Base-by-base conservation (phyloP, 2,329 filamentous ascomycete genomes). In the Epichloe typhina region DNA sequence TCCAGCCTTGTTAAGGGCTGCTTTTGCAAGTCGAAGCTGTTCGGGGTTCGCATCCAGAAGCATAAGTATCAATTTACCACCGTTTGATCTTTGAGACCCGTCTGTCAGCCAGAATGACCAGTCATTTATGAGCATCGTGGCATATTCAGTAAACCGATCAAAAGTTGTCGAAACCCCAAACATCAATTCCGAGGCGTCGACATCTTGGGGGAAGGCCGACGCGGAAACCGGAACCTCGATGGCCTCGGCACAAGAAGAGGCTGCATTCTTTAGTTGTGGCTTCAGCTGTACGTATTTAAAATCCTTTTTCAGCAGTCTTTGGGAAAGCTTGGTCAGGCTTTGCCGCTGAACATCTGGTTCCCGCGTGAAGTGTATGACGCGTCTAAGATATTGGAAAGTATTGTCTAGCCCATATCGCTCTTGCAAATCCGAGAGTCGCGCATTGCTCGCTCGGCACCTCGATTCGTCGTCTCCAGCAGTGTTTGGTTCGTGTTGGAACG, bases 71-170 rank as follows among this genome's bases (percentile, higher is more conserved):
- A 80, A 63, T 59, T 77, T 77, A 44, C 69, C 76, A 21, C 76
- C 76, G 54, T 80, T 80, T 19, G 75, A 75, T 47, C 69, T 64
- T 43, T 75, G 74, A 42, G 70, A 68, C 49, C 73, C 71, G 57
- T 80, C 72, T 1, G 76, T 80, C 54, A 80, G 66, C 76, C 76
- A 80, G 61, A 75, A 77, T 2, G 72, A 69, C 76, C 76, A 80
- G 58, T 80, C 76, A 52, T 73, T 72, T 41, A 79, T 70, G 0
- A 75, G 72, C 50, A 67, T 73, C 3, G 71, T 75, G 46, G 68
- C 67, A 1, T 69, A 66, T 52, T 75, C 71, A 55, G 64, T 72
- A 55, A 80, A 73, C 52, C 75, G 66, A 53, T 72, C 66, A 64
- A 74, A 79, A 2, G 75, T 78, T 4, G 76, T 79, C 1, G 76